Evolutionary conservation across 805 yeast genomes (phyloP).

Genomic region (Schwanniomyces yamadae): DNA sequence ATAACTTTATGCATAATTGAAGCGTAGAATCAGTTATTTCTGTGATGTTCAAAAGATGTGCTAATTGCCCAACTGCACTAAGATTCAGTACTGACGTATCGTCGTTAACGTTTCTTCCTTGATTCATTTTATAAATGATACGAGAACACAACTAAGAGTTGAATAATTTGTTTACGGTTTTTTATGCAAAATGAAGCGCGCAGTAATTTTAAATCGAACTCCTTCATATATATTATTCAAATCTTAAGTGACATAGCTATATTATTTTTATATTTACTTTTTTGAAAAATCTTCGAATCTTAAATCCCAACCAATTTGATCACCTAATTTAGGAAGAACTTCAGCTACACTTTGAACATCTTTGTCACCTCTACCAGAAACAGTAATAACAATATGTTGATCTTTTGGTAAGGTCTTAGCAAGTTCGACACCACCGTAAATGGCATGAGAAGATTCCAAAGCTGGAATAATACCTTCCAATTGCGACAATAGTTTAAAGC

Average conservation of each 20-base stretch:
- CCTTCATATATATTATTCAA: no score
- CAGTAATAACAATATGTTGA: constrained; percentile 79
- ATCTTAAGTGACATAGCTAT: no score
- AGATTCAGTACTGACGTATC: no score
- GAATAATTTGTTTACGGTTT: no score
- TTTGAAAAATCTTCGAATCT: constrained; percentile 67
- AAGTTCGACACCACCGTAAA: constrained; percentile 82
- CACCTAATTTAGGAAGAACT: constrained; percentile 84
- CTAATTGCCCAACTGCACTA: no score
- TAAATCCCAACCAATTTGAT: constrained; percentile 92
- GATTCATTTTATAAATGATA: no score
- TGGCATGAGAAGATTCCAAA: constrained; percentile 94
- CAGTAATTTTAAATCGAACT: no score
- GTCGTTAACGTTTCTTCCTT: no score
- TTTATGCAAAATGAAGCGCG: no score
- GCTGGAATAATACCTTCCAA: constrained; percentile 99
- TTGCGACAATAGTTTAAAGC: constrained; percentile 85
- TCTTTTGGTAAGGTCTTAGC: constrained; percentile 81
- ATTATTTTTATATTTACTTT: constrained; percentile 26
- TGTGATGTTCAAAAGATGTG: constrained; percentile 21
- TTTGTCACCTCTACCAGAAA: constrained; percentile 98
- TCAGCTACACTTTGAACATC: constrained; percentile 98
- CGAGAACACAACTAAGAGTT: no score
- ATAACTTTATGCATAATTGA: constrained; percentile 30
- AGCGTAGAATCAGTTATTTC: constrained; percentile 28